Percentiles rank a stretch among this genome's conserved stretches.
phyloP scores from a whole-genome alignment of 768 basidiomycete species.

The Suillus hirtellus region DNA sequence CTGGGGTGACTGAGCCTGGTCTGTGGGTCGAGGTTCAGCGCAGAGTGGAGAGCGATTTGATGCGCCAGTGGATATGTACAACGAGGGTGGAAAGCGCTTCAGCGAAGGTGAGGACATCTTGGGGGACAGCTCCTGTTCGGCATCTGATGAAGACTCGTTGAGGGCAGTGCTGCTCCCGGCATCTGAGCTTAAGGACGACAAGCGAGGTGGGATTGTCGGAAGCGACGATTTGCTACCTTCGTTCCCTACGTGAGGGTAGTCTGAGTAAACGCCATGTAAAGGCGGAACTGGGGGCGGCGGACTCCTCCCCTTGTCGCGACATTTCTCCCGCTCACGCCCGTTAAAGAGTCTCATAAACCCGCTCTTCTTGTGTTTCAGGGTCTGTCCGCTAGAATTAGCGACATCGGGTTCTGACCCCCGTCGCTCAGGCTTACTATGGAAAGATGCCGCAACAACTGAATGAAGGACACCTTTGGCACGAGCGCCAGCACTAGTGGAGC shows the following conservation, averaged over 20 bases:
- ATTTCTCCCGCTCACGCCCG: conserved; percentile 40
- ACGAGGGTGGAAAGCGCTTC: conserved; percentile 30
- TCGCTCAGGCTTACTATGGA: conserved; percentile 40
- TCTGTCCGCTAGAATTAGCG: conserved; percentile 36
- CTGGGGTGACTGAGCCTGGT: conserved; percentile 17
- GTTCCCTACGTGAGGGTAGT: conserved; percentile 26
- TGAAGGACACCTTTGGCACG: conserved; percentile 43
- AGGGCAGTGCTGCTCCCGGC: conserved; percentile 19
- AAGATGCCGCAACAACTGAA: conserved; percentile 39
- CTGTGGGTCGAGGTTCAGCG: conserved; percentile 9
- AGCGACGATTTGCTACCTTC: conserved; percentile 32
- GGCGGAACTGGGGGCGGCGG: conserved; percentile 60
- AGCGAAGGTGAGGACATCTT: conserved; percentile 13
- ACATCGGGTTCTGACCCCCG: conserved; percentile 41
- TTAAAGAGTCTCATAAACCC: conserved; percentile 81
- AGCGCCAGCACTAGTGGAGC: conserved; percentile 63
- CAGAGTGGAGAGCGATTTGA: conserved; percentile 19
- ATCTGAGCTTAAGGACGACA: conserved; percentile 36
- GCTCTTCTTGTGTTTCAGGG: conserved; percentile 76
- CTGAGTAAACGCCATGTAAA: conserved; percentile 39
- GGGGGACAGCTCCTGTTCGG: conserved; percentile 15
- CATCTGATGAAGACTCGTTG: conserved; percentile 12
- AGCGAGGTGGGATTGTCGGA: conserved; percentile 41
- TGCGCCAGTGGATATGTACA: conserved; percentile 31
- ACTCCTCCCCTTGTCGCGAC: conserved; percentile 35